Conservation (phyloP, 768 basidiomycete species). For the Dictyophora rubrovolvata region DNA sequence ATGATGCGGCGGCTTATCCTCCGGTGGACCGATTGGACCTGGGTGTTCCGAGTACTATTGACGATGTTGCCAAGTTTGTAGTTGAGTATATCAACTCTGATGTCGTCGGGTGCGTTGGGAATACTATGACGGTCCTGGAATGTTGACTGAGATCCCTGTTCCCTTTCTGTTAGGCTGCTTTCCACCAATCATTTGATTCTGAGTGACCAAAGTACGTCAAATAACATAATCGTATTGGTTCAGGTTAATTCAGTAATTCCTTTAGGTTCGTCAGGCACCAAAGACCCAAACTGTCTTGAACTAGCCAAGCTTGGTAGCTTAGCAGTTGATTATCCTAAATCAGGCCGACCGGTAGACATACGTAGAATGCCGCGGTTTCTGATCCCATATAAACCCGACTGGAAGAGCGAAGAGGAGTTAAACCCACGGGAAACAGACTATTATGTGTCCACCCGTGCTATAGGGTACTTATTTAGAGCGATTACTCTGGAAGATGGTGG, state of each 20-base stretch:
- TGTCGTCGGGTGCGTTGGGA: slow-evolving; percentile 43
- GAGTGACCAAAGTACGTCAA: slow-evolving; percentile 9
- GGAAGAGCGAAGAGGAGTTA: slow-evolving; percentile 53
- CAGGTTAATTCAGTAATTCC: not conserved
- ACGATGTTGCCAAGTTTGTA: slow-evolving; percentile 72
- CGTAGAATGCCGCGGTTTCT: slow-evolving; percentile 40
- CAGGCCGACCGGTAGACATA: slow-evolving; percentile 55
- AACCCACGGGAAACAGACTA: slow-evolving; percentile 49
- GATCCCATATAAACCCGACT: slow-evolving; percentile 68
- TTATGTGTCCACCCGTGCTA: slow-evolving; percentile 59
- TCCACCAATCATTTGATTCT: slow-evolving; percentile 51
- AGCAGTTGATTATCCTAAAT: slow-evolving; percentile 78
- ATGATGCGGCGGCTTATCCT: slow-evolving; percentile 39
- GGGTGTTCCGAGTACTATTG: slow-evolving; percentile 37
- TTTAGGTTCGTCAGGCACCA: slow-evolving; percentile 33
- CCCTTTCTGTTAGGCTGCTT: slow-evolving; percentile 40
- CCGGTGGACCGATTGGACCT: slow-evolving; percentile 9
- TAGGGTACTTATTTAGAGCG: slow-evolving; percentile 62
- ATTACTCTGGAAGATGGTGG: slow-evolving; percentile 31
- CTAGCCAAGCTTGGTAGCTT: slow-evolving; percentile 52
- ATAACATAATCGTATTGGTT: not conserved
- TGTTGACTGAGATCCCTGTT: not conserved
- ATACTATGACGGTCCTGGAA: not conserved
- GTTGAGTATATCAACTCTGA: slow-evolving; percentile 81
- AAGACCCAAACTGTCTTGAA: slow-evolving; percentile 42